Evolutionary conservation across 208 protist genomes (phyloP).

Genomic region (Spongospora subterranea): DNA sequence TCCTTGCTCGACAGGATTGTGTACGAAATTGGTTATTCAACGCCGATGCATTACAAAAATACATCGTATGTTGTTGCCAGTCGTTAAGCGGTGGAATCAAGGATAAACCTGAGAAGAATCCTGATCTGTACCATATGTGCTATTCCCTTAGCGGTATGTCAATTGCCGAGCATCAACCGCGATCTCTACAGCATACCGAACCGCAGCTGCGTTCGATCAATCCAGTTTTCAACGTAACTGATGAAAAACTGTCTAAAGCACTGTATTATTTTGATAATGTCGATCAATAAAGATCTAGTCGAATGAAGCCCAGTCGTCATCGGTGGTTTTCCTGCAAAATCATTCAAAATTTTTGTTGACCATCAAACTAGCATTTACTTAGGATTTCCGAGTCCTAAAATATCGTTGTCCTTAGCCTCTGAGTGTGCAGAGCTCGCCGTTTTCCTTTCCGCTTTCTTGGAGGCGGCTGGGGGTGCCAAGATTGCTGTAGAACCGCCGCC

Average conservation of each 20-base stretch:
- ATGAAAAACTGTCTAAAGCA: background rate
- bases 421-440: background rate
- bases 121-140: conserved; percentile 66
- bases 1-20: background rate
- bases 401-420: background rate
- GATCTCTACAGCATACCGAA: background rate
- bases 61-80: conserved; percentile 39
- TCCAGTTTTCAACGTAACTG: conserved; percentile 23
- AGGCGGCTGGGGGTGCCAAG: background rate
- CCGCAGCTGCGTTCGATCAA: conserved; percentile 24
- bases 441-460: background rate
- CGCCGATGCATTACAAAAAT: background rate
- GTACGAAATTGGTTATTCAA: conserved; percentile 16
- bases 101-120: conserved; percentile 63
- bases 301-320: background rate
- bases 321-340: background rate
- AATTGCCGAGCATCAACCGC: conserved; percentile 18
- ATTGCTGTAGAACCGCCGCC: background rate
- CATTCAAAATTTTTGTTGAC: background rate
- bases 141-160: conserved; percentile 66
- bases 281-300: background rate
- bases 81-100: conserved; percentile 47
- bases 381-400: background rate
- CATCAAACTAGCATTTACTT: background rate
- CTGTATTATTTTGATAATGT: background rate